These are phyloP conservation scores for Alternaria arbusti DNA, from an alignment of 2,329 filamentous ascomycete species.

Conservation along the genomic window DNA sequence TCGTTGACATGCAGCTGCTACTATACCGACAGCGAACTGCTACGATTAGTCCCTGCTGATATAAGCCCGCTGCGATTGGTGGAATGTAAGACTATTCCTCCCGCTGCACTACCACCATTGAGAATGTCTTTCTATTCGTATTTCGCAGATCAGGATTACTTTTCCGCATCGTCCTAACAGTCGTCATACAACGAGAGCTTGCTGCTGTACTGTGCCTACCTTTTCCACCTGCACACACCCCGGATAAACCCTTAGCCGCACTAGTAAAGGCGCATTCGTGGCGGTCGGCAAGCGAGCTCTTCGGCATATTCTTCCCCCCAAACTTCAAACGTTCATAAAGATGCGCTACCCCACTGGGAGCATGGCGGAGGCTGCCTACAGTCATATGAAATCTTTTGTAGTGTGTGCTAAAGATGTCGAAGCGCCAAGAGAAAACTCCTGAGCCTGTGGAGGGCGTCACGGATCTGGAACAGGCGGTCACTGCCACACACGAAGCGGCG, in stretches of 20 bases:
- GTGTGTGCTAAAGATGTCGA: neutral
- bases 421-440: neutral
- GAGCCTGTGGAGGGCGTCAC: neutral
- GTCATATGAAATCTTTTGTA: accelerated
- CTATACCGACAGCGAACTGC: neutral
- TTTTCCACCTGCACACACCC: neutral
- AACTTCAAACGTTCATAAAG: neutral
- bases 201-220: neutral
- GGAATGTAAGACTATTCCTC: neutral
- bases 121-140: neutral
- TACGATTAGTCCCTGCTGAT: neutral
- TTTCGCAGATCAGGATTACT: neutral
- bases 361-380: neutral
- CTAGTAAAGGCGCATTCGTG: neutral
- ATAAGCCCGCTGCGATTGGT: neutral
- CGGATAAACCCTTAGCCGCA: neutral
- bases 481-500: neutral
- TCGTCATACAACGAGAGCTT: neutral
- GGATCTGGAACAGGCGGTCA: slow-evolving; percentile 6
- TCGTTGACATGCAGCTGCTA: neutral
- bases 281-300: neutral
- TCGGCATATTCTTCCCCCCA: neutral
- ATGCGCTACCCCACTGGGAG: neutral
- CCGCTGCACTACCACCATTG: neutral
- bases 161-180: neutral